Base-by-base conservation (phyloP, 164 flowering plant species). In the Sextonia rubra region DNA sequence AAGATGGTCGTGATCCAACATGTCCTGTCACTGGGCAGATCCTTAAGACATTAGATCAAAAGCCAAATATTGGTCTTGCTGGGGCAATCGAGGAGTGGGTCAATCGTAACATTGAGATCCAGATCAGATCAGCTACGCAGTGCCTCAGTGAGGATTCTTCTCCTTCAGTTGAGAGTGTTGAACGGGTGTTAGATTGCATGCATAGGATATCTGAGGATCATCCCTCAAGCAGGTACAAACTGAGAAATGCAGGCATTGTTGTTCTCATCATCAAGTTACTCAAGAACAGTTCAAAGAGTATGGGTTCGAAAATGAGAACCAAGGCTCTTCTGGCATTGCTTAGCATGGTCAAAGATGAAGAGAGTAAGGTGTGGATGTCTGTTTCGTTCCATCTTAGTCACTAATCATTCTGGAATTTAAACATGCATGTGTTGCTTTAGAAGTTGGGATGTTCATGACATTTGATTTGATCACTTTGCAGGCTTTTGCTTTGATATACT, bases 31-130 rank as follows among this genome's bases (percentile, higher is more conserved):
- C 91, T 1, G 88, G 89, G 14, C 77, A 78, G 71, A 86, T 85
- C 2, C 86, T 87, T 20, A 85, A 72, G 71, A 77, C 85, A 0
- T 66, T 82, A 77, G 86, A 83, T 76, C 80, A 74, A 77, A 86
- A 87, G 60, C 87, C 85, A 1, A 89, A 86, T 56, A 85, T 89
- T 44, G 85, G 86, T 5, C 77, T 89, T 60, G 86, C 87, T 0
- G 87, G 88, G 20, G 85, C 90, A 9, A 89, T 87, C 68, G 90
- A 85, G 68, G 89, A 87, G 73, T 89, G 93, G 90, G 47, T 81
- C 4, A 79, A 76, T 69, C 79, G 90, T 71, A 87, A 85, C 73
- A 75, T 83, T 64, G 93, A 86, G 0, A 73, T 83, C 47, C 86
- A 84, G 66, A 76, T 86, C 44, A 77, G 79, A 25, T 73, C 65